These are phyloP conservation scores for Pisolithus albus DNA, from an alignment of 768 basidiomycete genomes.

Conservation along the genomic window DNA sequence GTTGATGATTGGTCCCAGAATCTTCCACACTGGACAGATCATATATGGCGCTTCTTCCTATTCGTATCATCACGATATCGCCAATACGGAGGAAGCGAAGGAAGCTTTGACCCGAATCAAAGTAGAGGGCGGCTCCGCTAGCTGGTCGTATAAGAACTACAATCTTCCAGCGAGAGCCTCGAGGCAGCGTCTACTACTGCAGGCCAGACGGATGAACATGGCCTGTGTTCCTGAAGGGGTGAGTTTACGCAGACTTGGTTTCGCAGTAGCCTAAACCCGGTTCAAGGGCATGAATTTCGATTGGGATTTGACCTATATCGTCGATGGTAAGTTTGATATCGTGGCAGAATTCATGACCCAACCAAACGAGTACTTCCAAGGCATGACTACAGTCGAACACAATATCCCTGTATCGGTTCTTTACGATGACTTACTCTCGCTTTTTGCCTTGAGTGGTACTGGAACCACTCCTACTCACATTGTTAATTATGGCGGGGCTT, in stretches of 20 bases:
- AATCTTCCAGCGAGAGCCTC: constrained; percentile 64
- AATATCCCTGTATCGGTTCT: constrained; percentile 57
- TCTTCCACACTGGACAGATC: constrained; percentile 61
- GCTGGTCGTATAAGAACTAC: constrained; percentile 76
- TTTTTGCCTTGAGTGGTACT: constrained; percentile 63
- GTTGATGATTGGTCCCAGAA: constrained; percentile 60
- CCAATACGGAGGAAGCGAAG: constrained; percentile 52
- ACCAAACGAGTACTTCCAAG: constrained; percentile 24
- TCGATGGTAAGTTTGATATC: constrained; percentile 49
- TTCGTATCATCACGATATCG: constrained; percentile 60
- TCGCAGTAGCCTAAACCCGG: not conserved
- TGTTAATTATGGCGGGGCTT: constrained; percentile 70
- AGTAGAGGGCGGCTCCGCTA: constrained; percentile 61
- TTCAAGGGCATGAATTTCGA: constrained; percentile 65
- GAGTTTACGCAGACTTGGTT: constrained; percentile 10
- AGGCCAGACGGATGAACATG: constrained; percentile 58
- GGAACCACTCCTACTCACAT: constrained; percentile 69
- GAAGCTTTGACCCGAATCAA: constrained; percentile 65
- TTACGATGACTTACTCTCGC: constrained; percentile 58
- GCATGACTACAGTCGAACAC: constrained; percentile 75
- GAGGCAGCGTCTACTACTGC: constrained; percentile 56
- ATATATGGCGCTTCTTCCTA: constrained; percentile 43
- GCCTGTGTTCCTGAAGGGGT: constrained; percentile 67
- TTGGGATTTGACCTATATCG: constrained; percentile 73
- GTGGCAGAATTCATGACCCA: not conserved